A percentile compares a stretch with the other conserved stretches of the same genome.
These are phyloP conservation scores for Geranium brycei DNA, from an alignment of 345 rosid genomes.

Conservation along the genomic window DNA sequence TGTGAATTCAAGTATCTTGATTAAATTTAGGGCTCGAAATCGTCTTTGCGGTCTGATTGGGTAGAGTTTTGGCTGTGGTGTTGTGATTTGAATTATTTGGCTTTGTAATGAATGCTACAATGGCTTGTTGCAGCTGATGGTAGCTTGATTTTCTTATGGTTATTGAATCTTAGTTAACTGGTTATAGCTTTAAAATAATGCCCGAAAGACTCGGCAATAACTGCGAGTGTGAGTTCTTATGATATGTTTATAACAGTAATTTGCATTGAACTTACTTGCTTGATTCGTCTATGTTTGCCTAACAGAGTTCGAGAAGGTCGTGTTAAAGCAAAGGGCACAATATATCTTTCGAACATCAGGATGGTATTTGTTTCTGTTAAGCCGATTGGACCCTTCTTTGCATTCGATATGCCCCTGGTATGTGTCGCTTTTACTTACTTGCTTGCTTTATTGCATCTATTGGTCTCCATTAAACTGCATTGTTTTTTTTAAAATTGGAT, in stretches of 20 bases:
- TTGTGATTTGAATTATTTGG: background rate
- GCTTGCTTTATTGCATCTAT: background rate
- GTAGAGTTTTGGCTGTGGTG: no score
- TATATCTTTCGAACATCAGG: conserved; percentile 70
- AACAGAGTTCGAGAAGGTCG: conserved; percentile 54
- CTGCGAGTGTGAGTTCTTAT: no score
- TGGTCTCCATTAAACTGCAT: background rate
- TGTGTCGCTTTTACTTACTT: background rate
- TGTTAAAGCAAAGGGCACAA: conserved; percentile 57
- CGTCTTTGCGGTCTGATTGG: background rate
- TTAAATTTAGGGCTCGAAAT: background rate
- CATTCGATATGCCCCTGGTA: conserved; percentile 93
- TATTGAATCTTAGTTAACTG: background rate
- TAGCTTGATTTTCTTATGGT: background rate
- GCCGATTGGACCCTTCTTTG: conserved; percentile 51
- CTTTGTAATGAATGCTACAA: background rate
- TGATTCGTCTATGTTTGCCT: background rate
- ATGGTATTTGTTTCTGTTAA: conserved; percentile 72
- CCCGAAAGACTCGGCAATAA: no score
- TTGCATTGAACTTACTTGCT: background rate
- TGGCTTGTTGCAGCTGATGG: background rate
- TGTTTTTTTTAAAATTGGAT: no score
- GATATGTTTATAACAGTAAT: no score
- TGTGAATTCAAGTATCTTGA: no score
- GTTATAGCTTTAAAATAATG: background rate